Evolutionary conservation across 2,329 filamentous ascomycete species (phyloP), one percentile per base, ranked within the genome.

Genomic region (Aspergillus sp.): DNA sequence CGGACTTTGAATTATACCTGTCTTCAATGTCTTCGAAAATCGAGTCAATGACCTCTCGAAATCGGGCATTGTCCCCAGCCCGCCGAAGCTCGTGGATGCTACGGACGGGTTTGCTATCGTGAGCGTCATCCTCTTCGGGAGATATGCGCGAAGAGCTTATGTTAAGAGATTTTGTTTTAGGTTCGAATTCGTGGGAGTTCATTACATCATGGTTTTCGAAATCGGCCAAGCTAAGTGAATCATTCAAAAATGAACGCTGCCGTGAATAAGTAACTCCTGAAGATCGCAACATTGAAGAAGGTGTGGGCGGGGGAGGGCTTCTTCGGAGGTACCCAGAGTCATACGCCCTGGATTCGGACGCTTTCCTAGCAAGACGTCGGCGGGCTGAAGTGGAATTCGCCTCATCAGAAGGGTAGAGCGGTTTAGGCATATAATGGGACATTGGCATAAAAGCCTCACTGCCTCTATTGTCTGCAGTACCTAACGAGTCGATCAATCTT

Each of bases 21-120:
- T 80, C 78, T 57, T 83, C 78, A 46, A 88, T 80, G 58, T 88
- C 86, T 57, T 86, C 84, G 33, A 88, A 76, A 11, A 87, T 74
- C 21, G 77, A 77, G 57, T 85, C 79, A 21, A 84, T 75, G 19
- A 84, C 82, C 57, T 81, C 77, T 49, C 81, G 74, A 61, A 87
- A 85, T 46, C 83, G 79, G 45, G 78, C 78, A 61, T 84, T 85
- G 33, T 80, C 78, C 2, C 85, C 86, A 52, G 82, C 79, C 41
- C 82, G 82, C 55, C 84, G 79, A 35, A 88, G 76, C 67, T 88
- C 86, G 62, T 88, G 84, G 25, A 87, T 84, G 55, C 82, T 85
- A 57, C 83, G 79, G 47, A 86, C 77, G 25, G 73, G 68, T 19
- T 74, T 73, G 66, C 75, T 66, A 56, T 73, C 65, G 39, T 79